These are phyloP conservation scores for Alternaria brassicicola DNA, from an alignment of 2,329 filamentous ascomycete species.

Conservation along the genomic window DNA sequence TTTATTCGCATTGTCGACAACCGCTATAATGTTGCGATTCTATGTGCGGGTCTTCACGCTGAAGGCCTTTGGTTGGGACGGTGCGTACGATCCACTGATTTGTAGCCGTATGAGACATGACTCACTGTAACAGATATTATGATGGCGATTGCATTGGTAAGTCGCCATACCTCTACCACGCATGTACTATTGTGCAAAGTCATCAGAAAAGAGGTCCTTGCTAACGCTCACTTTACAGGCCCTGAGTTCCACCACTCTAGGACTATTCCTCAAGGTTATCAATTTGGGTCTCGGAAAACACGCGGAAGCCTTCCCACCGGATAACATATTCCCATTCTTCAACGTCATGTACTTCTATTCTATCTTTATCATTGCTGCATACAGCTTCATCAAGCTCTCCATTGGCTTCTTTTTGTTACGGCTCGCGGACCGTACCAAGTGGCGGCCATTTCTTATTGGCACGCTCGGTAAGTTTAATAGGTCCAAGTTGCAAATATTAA, in stretches of 20 bases:
- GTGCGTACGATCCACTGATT: constrained; percentile 10
- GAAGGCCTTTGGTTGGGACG: constrained; percentile 31
- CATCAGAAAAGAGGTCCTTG: neutral
- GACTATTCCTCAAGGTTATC: constrained; percentile 23
- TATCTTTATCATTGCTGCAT: constrained; percentile 54
- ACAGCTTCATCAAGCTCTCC: constrained; percentile 57
- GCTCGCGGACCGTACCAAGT: constrained; percentile 41
- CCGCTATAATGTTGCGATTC: constrained; percentile 22
- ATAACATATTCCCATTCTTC: constrained; percentile 45
- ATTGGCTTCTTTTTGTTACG: constrained; percentile 56
- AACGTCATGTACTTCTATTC: constrained; percentile 54
- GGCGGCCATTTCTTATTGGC: constrained; percentile 50
- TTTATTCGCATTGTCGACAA: constrained; percentile 44
- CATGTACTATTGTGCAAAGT: neutral
- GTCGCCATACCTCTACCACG: neutral
- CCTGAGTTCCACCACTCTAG: constrained; percentile 22
- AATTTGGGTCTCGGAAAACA: constrained; percentile 57
- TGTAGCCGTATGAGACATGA: neutral
- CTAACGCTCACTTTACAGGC: constrained; percentile 6
- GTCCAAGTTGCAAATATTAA: neutral
- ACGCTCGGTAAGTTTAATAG: constrained; percentile 48
- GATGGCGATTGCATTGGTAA: constrained; percentile 36
- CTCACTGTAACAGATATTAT: constrained; percentile 45
- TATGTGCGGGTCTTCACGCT: constrained; percentile 30
- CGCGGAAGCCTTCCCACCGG: constrained; percentile 36